These are phyloP conservation scores for Anethum foeniculum DNA, from an alignment of 140 eudicot genomes.

Conservation along the genomic window DNA sequence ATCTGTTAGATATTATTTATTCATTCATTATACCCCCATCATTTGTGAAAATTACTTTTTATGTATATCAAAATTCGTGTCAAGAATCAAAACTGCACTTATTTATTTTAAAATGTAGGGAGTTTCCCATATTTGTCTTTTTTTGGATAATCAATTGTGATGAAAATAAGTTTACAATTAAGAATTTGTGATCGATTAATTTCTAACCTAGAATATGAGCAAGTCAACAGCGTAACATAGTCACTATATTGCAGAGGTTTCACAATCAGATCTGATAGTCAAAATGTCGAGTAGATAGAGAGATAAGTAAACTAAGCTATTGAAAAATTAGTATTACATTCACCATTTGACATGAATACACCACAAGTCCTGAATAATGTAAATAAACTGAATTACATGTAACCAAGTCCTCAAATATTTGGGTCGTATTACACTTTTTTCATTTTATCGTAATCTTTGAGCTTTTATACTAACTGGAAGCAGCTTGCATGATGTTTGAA, in stretches of 20 bases:
- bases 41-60: too few relatives aligned
- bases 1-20: too few relatives aligned
- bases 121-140: too few relatives aligned
- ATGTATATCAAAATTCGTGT: too few relatives aligned
- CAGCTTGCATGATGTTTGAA: slow-evolving; percentile 20
- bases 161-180: too few relatives aligned
- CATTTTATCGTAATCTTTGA: not conserved
- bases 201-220: too few relatives aligned
- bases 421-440: not conserved
- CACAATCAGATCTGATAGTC: not conserved
- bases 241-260: too few relatives aligned
- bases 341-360: not conserved
- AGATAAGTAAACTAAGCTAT: not conserved
- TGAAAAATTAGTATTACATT: not conserved
- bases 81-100: too few relatives aligned
- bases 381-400: not conserved
- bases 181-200: too few relatives aligned
- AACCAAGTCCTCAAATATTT: not conserved
- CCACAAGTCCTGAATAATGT: not conserved
- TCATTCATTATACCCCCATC: too few relatives aligned
- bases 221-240: not conserved
- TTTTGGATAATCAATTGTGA: too few relatives aligned
- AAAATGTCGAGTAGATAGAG: not conserved
- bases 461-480: slow-evolving; percentile 25
- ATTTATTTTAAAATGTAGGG: too few relatives aligned